Conservation (phyloP, 805 yeast genomes). For the Ogataea salicorniae region DNA sequence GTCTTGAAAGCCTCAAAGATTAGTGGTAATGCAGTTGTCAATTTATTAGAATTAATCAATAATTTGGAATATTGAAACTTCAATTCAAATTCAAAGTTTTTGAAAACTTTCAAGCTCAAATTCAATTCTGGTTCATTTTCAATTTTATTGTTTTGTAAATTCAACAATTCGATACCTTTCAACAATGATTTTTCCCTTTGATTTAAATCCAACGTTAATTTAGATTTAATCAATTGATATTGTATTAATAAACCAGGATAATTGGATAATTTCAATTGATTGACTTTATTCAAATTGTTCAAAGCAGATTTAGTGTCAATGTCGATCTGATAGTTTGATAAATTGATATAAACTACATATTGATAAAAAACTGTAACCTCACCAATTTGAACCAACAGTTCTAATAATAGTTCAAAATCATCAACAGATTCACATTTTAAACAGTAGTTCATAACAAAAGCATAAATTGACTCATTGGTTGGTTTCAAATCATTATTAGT, state of each 20-base stretch:
- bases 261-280: constrained; percentile 10
- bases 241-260: constrained; percentile 6
- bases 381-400: constrained; percentile 7
- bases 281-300: constrained; percentile 8
- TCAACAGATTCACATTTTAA: constrained; percentile 1
- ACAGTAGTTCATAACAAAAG: constrained; percentile 6
- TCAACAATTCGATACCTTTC: constrained; percentile 11
- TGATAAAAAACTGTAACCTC: constrained; percentile 8
- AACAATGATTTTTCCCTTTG: constrained; percentile 9
- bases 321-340: constrained; percentile 6
- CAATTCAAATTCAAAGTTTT: constrained; percentile 1
- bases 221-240: constrained; percentile 10
- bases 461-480: not conserved
- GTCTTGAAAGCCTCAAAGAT: constrained; percentile 3
- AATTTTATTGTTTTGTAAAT: not conserved
- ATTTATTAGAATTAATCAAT: constrained; percentile 1
- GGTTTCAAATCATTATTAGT: not conserved
- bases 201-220: constrained; percentile 3
- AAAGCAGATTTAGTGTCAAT: constrained; percentile 2
- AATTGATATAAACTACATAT: constrained; percentile 7
- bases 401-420: constrained; percentile 6
- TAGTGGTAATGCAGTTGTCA: not conserved
- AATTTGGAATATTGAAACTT: constrained; percentile 4
- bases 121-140: too few relatives aligned
- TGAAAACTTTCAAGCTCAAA: not conserved